Conservation (phyloP, 176 grass and related monocot genomes). For the Aechmea fasciata region DNA sequence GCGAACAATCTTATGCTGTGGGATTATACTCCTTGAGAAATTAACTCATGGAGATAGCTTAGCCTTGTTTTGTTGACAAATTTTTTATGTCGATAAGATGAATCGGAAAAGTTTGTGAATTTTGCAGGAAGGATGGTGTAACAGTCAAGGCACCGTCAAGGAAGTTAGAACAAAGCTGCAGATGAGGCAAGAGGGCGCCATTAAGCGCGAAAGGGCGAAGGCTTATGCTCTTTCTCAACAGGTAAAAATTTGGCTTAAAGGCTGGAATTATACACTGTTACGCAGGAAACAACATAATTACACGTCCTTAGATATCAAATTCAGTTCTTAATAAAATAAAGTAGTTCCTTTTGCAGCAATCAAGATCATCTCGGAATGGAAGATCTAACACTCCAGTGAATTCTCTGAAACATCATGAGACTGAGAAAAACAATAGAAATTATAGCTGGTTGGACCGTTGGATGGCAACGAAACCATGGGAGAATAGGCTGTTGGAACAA, state of each 20-base stretch:
- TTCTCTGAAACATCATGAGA: conserved; percentile 27
- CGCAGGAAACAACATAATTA: background rate
- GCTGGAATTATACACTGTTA: background rate
- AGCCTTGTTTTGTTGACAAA: too few relatives aligned
- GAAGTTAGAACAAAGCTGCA: conserved; percentile 63
- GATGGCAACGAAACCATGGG: conserved; percentile 80
- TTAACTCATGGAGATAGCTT: too few relatives aligned
- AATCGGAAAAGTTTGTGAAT: conserved; percentile 2
- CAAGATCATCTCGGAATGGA: conserved; percentile 27
- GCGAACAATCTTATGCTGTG: too few relatives aligned
- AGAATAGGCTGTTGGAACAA: conserved; percentile 32
- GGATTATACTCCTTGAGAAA: too few relatives aligned
- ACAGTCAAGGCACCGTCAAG: conserved; percentile 54
- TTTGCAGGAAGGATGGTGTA: conserved; percentile 75
- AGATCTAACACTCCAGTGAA: conserved; percentile 38
- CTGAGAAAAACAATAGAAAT: conserved; percentile 24
- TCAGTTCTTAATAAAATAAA: background rate
- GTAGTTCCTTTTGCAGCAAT: conserved; percentile 28
- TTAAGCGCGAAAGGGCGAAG: conserved; percentile 65
- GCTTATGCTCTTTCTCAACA: conserved; percentile 66
- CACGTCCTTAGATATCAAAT: background rate
- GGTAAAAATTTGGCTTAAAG: conserved; percentile 30
- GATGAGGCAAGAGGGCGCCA: conserved; percentile 65
- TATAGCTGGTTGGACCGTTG: conserved; percentile 54
- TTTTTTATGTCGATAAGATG: background rate